These are phyloP conservation scores for Dryas octopetala DNA, from an alignment of 306 rosid species.

Conservation along the genomic window DNA sequence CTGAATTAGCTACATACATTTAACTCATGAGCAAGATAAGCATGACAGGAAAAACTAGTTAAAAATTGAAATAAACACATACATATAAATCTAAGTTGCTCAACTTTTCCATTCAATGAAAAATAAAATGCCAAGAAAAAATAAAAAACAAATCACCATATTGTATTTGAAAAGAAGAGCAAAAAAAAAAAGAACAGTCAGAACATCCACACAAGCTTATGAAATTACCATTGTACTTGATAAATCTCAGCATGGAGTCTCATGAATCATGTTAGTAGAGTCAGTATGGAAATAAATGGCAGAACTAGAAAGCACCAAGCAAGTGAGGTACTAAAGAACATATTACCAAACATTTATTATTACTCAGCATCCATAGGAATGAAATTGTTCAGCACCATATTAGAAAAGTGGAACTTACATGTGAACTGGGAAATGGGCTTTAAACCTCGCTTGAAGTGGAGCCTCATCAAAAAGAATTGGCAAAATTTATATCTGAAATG, in stretches of 20 bases:
- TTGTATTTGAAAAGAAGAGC: no score
- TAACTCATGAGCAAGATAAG: no score
- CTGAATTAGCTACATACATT: no score
- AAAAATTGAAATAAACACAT: no score
- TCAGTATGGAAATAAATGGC: no score
- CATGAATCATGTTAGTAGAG: neutral
- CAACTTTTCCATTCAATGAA: no score
- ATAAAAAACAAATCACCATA: no score
- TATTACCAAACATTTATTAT: neutral
- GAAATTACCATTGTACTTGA: conserved; percentile 2
- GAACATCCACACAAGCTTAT: no score
- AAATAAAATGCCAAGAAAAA: no score
- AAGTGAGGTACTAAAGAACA: neutral
- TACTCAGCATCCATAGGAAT: neutral
- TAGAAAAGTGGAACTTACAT: conserved; percentile 22
- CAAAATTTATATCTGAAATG: conserved; percentile 40
- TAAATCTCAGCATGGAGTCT: conserved; percentile 1
- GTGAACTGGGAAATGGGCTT: conserved; percentile 37
- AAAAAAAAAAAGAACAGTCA: no score
- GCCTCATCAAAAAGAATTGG: conserved; percentile 57
- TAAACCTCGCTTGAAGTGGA: conserved; percentile 43
- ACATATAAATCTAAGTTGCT: no score
- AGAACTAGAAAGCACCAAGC: neutral
- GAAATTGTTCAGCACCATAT: neutral
- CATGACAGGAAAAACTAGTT: no score